Evolutionary conservation across 2,329 filamentous ascomycete genomes (phyloP).

Genomic region (Cyphellophora attinorum): DNA sequence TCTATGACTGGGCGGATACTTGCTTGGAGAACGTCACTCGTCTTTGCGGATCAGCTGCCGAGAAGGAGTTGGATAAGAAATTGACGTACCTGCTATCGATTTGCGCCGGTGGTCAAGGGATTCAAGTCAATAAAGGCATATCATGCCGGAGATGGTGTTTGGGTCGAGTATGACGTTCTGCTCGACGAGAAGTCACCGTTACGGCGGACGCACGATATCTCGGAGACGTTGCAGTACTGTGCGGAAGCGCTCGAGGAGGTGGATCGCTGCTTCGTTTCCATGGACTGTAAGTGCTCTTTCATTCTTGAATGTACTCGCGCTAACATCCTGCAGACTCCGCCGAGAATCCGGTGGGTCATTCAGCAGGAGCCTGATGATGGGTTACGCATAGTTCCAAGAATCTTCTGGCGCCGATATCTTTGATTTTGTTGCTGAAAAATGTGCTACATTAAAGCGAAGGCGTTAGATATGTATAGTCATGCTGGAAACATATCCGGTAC

Average conservation of each 20-base stretch:
- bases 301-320: not conserved
- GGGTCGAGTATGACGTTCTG: conserved; percentile 53
- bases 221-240: conserved; percentile 56
- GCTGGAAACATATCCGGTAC: no score
- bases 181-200: conserved; percentile 45
- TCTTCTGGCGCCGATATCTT: no score
- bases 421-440: no score
- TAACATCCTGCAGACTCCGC: conserved; percentile 2
- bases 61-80: conserved; percentile 43
- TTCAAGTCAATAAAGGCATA: conserved; percentile 49
- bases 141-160: conserved; percentile 53
- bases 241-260: conserved; percentile 36
- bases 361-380: no score
- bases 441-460: no score
- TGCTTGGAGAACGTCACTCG: conserved; percentile 51
- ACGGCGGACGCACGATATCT: conserved; percentile 47
- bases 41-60: conserved; percentile 49
- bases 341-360: conserved; percentile 6
- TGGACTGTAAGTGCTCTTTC: conserved; percentile 33
- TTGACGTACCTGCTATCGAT: conserved; percentile 50
- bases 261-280: conserved; percentile 42
- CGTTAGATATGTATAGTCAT: no score
- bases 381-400: no score
- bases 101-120: conserved; percentile 42
- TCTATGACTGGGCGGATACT: conserved; percentile 58